Conservation (phyloP, 352 stramenopile species). For the Elongisporangium anandrum region DNA sequence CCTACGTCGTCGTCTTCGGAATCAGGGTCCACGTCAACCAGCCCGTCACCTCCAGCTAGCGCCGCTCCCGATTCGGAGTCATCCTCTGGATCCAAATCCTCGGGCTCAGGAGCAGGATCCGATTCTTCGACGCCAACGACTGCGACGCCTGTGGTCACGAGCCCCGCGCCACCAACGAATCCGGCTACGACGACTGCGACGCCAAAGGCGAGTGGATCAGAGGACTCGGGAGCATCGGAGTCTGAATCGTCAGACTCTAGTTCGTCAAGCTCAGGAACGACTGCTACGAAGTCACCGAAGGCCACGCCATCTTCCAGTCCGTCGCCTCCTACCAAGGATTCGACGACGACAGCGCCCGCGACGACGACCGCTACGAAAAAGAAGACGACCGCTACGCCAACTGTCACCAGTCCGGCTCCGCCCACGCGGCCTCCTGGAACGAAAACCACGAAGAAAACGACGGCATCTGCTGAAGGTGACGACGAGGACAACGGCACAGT, state of each 20-base stretch:
- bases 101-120: background rate
- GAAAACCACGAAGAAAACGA: conserved; percentile 8
- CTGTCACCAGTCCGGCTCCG: conserved; percentile 3
- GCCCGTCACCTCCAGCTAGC: background rate
- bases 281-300: conserved; percentile 5
- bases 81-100: background rate
- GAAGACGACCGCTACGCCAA: conserved; percentile 4
- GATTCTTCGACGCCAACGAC: background rate
- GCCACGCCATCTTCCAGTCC: conserved; percentile 1
- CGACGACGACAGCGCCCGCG: conserved; percentile 4
- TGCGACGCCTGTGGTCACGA: background rate
- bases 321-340: conserved; percentile 8
- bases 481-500: conserved; percentile 5
- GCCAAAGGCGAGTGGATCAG: background rate
- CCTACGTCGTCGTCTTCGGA: background rate
- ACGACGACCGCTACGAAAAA: conserved; percentile 7
- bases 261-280: background rate
- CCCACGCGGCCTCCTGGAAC: conserved; percentile 6
- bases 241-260: conserved; percentile 1
- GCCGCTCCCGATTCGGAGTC: background rate
- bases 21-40: background rate
- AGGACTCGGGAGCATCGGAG: conserved; percentile 2
- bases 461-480: conserved; percentile 2
- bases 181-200: conserved; percentile 3
- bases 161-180: background rate